Evolutionary conservation across 768 basidiomycete genomes (phyloP).

Genomic region (Baorangia bicolor): DNA sequence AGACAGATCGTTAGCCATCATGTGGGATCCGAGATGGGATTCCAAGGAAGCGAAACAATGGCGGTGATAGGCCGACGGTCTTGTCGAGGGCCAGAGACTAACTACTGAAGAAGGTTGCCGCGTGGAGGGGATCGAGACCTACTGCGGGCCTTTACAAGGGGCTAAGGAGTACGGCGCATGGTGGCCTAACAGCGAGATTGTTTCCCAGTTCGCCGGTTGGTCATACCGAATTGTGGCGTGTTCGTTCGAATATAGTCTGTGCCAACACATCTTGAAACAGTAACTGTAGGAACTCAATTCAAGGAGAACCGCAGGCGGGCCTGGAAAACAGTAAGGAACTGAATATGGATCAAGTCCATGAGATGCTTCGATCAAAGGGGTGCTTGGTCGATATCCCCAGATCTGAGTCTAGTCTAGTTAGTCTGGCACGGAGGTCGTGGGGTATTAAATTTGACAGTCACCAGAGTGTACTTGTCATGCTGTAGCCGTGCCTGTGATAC

Average conservation of each 20-base stretch:
- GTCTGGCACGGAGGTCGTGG: slow-evolving; percentile 13
- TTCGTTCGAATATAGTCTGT: slow-evolving; percentile 9
- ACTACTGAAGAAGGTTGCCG: slow-evolving; percentile 22
- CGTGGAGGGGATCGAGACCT: slow-evolving; percentile 17
- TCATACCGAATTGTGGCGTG: slow-evolving; percentile 7
- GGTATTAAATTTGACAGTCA: slow-evolving; percentile 1
- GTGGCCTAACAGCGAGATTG: neutral
- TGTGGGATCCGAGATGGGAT: slow-evolving; percentile 17
- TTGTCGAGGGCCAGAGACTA: slow-evolving; percentile 7
- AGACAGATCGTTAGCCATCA: slow-evolving; percentile 8
- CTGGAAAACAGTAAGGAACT: neutral
- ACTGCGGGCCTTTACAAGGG: neutral
- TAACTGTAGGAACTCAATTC: neutral
- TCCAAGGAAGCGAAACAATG: slow-evolving; percentile 16
- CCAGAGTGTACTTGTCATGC: neutral
- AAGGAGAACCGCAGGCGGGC: slow-evolving; percentile 11
- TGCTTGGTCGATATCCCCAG: slow-evolving; percentile 1
- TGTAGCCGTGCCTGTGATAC: neutral
- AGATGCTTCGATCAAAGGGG: slow-evolving; percentile 11
- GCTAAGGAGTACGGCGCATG: slow-evolving; percentile 7
- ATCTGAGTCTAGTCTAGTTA: neutral
- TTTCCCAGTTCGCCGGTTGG: slow-evolving; percentile 5
- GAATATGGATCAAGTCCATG: neutral
- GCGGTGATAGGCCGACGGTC: slow-evolving; percentile 28
- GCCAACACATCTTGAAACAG: slow-evolving; percentile 13